Evolutionary conservation across 805 yeast genomes (phyloP), one percentile per base, ranked within the genome.

Genomic region (Cyberlindnera nakhonratchasimensis): DNA sequence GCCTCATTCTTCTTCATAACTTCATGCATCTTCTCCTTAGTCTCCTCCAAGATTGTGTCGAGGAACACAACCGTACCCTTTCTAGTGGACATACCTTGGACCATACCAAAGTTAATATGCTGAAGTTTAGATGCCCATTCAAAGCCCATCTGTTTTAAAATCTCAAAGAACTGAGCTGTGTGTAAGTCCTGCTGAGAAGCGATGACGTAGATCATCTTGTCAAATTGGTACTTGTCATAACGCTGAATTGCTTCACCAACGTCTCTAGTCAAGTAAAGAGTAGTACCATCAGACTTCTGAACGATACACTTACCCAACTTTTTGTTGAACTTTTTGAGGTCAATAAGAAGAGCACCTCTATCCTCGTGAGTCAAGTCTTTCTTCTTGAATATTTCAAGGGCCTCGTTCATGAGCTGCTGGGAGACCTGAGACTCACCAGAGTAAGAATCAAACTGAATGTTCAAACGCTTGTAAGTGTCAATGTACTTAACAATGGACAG

Each of bases 31-130:
- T 86, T 79, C 42, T 85, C 87, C 69, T 86, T 86, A 46, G 96
- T 89, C 66, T 88, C 96, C 67, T 91, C 93, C 55, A 93, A 73
- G 55, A 93, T 93, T 59, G 79, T 84, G 66, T 93, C 96, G 58
- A 93, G 75, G 75, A 93, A 93, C n/a, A 93, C 98, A 49, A 93
- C 99, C 26, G 96, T 93, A 54, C 99, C 99, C 67, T 82, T 86
- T 72, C 99, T 82, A 45, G 99, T 93, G 21, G 96, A 85, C 99
- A 93, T 93, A 56, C 99, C 99, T 60, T 79, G 85, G 38, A 93
- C 99, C 95, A 93, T 85, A 66, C 99, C 99, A 56, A 90, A 93
- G 69, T 85, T 91, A 55, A 93, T 77, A 65, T 91, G 98, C 58
- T 74, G 75, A 55, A 91, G 71, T 45, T 74, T 75, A 50, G 77